phyloP scores from a whole-genome alignment of 768 basidiomycete species.

The Phlebiopsis flavidoalba region DNA sequence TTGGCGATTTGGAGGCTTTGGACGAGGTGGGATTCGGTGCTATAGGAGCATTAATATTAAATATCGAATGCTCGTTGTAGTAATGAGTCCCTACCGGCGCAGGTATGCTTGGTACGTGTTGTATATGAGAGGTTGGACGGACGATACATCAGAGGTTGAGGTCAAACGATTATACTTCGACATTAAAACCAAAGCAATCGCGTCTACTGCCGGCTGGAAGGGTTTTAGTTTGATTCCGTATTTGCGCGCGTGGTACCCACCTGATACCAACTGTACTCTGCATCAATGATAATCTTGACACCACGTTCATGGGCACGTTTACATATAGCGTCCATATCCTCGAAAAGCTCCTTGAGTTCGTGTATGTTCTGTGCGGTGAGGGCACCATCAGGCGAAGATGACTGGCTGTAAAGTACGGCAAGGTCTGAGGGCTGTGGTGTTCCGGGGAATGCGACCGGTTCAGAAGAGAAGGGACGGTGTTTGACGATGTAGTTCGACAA shows the following conservation, averaged over 20 bases:
- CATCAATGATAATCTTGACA: slow-evolving; percentile 75
- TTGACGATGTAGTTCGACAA: slow-evolving; percentile 55
- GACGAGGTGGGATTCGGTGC: slow-evolving; percentile 64
- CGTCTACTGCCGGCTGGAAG: slow-evolving; percentile 74
- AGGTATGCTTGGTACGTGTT: slow-evolving; percentile 90
- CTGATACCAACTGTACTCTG: slow-evolving; percentile 65
- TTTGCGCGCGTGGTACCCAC: slow-evolving; percentile 16
- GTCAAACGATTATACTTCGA: slow-evolving; percentile 61
- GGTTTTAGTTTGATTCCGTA: not conserved
- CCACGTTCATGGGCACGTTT: slow-evolving; percentile 51
- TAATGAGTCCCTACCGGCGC: slow-evolving; percentile 41
- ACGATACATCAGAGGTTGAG: slow-evolving; percentile 8
- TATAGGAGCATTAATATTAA: slow-evolving; percentile 17
- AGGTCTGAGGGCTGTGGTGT: slow-evolving; percentile 57
- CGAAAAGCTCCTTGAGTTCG: slow-evolving; percentile 55
- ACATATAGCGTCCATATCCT: slow-evolving; percentile 63
- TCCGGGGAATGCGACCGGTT: slow-evolving; percentile 62
- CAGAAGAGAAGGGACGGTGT: slow-evolving; percentile 30
- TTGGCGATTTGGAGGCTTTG: slow-evolving; percentile 64
- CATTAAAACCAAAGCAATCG: slow-evolving; percentile 69
- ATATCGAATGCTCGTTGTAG: not conserved
- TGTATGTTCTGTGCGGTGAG: slow-evolving; percentile 54
- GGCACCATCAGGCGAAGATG: slow-evolving; percentile 13
- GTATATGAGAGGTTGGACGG: slow-evolving; percentile 70
- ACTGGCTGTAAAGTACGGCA: slow-evolving; percentile 35